Base-by-base conservation (phyloP, 805 yeast genomes). In the Wickerhamiella dianesei region DNA sequence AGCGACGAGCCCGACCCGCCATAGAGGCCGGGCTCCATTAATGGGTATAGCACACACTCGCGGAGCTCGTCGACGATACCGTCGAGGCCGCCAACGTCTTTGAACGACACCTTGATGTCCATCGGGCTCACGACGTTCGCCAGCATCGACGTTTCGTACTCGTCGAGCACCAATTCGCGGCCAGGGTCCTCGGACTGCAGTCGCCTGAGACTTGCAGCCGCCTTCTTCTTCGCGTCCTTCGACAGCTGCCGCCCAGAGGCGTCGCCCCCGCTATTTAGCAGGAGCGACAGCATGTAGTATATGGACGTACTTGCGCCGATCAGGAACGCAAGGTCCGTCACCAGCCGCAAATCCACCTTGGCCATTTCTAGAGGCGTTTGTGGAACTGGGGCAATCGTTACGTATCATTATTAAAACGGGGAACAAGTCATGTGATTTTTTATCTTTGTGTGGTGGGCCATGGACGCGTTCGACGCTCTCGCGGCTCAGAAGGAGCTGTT, bases 41-140 rank as follows among this genome's bases (percentile, higher is more conserved):
- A 68, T 1, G 98, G 98, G 55, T 84, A 80, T 39, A 92, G 75
- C 8, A 92, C 95, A 46, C 87, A 75, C 63, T 92, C 98, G 55
- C 82, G 74, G 43, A 92, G 68, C 56, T 89, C 97, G 46, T 81
- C 88, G 18, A 89, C 76, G 35, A 87, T 82, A 12, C 69, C 69
- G 46, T 84, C 92, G 36, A 92, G 68, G 0, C 98, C 98, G 16
- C 97, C 98, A 46, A 92, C 76, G 59, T 88, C 95, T 16, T 69
- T 71, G 61, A 92, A 92, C 12, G 76, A 69, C 3, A 81, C 82
- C 21, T 74, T 71, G 40, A 92, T 83, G 49, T 87, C 96, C 2
- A 77, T 79, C 0, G 97, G 95, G 1, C 85, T 75, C 5, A 92
- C 80, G 22, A 89, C 83, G 13, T 82, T 77, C 13, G 82, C 77